Percentiles rank a stretch among this genome's conserved stretches.
Conservation (phyloP, 1,139 yeast species). For the Debaryomyces fabryi region DNA sequence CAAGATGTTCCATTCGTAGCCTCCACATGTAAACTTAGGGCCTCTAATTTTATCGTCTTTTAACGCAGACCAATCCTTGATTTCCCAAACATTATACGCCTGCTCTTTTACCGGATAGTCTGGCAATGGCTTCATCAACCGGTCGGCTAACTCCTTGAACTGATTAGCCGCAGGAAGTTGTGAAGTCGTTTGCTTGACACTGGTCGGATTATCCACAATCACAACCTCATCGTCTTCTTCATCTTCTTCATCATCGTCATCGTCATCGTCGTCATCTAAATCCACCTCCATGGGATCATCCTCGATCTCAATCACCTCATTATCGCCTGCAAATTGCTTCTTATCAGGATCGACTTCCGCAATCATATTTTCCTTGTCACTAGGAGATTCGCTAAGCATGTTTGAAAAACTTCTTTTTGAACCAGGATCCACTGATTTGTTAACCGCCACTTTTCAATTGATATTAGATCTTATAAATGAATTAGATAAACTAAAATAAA, state of each 20-base stretch:
- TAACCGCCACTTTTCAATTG: conserved; percentile 9
- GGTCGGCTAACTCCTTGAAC: conserved; percentile 29
- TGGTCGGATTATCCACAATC: conserved; percentile 1
- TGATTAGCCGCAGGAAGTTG: conserved; percentile 35
- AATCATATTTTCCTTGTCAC: conserved; percentile 15
- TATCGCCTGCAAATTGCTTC: conserved; percentile 7
- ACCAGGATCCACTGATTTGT: conserved; percentile 16
- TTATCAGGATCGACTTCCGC: conserved; percentile 11
- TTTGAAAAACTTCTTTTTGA: conserved; percentile 17
- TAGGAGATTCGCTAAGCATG: conserved; percentile 17
- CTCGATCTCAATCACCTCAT: conserved; percentile 11
- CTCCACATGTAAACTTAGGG: conserved; percentile 63
- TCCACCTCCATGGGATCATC: conserved; percentile 19
- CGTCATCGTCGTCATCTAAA: conserved; percentile 25
- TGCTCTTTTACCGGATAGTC: conserved; percentile 47
- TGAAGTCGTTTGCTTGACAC: background rate
- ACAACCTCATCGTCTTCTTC: conserved; percentile 20
- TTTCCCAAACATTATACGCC: conserved; percentile 69
- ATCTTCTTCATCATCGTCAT: conserved; percentile 27
- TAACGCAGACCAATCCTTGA: conserved; percentile 63
- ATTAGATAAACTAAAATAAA: background rate
- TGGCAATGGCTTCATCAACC: conserved; percentile 45
- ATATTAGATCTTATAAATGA: conserved; percentile 1
- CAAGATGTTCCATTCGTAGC: conserved; percentile 71
- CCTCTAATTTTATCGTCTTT: conserved; percentile 54